phyloP scores from a whole-genome alignment of 768 basidiomycete species.

The Podaxis carcinomalis region DNA sequence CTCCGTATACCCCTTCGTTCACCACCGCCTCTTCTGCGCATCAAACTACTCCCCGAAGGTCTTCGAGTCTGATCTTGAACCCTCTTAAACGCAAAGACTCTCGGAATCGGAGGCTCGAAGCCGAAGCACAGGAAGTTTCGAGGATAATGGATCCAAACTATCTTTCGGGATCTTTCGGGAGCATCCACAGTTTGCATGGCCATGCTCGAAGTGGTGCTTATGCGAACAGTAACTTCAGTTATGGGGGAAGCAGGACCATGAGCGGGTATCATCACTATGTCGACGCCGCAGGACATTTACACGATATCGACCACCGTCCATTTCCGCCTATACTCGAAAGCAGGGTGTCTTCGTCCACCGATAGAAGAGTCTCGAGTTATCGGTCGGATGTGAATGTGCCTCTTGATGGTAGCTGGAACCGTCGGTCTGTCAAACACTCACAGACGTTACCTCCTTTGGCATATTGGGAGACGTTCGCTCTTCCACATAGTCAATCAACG shows the following conservation, averaged over 20 bases:
- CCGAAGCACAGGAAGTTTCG: not conserved
- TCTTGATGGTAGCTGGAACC: not conserved
- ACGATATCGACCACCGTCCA: conserved; percentile 7
- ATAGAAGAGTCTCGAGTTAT: not conserved
- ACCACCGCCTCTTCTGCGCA: not conserved
- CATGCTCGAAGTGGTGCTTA: not conserved
- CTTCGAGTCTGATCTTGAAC: not conserved
- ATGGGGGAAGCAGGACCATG: not conserved
- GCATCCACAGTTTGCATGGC: not conserved
- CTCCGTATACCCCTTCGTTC: not conserved
- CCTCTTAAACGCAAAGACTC: not conserved
- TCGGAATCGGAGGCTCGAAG: not conserved
- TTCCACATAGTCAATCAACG: not conserved
- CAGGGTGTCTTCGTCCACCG: not conserved
- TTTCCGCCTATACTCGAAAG: not conserved
- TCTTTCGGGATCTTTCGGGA: not conserved
- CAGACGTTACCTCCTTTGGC: not conserved
- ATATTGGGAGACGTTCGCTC: conserved; percentile 8
- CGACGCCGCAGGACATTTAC: not conserved
- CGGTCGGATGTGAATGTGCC: too few species aligned
- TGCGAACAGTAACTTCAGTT: not conserved
- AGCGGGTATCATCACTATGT: not conserved
- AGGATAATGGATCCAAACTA: conserved; percentile 9
- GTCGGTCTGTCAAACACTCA: not conserved
- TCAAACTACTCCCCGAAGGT: not conserved